A percentile compares a stretch with the other conserved stretches of the same genome.
Evolutionary conservation across 2,329 filamentous ascomycete genomes (phyloP).

Genomic region (Nakataea oryzae): DNA sequence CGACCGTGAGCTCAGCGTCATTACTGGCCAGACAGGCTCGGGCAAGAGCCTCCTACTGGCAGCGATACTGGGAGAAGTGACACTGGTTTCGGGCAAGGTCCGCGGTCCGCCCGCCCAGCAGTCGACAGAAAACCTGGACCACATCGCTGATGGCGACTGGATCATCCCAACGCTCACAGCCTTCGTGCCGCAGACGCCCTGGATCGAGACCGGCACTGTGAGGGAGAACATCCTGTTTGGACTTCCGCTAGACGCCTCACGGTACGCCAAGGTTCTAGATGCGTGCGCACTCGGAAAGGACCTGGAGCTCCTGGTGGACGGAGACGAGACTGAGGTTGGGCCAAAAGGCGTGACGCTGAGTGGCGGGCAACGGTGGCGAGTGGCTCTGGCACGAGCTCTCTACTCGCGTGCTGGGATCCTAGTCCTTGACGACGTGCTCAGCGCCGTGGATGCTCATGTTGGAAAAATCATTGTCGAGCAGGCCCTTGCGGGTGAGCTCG

Average conservation of each 20-base stretch:
- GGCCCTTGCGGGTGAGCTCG: slow-evolving; percentile 40
- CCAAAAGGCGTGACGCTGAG: slow-evolving; percentile 30
- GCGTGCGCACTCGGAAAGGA: slow-evolving; percentile 33
- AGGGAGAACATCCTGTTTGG: slow-evolving; percentile 35
- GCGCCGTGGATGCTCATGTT: slow-evolving; percentile 34
- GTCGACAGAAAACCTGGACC: slow-evolving; percentile 10
- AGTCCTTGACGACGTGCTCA: slow-evolving; percentile 38
- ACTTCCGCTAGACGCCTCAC: slow-evolving; percentile 22
- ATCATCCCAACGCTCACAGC: slow-evolving; percentile 26
- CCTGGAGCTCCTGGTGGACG: slow-evolving; percentile 27
- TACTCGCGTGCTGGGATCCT: slow-evolving; percentile 32
- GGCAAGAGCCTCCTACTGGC: slow-evolving; percentile 28
- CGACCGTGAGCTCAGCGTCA: slow-evolving; percentile 20
- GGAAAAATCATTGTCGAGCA: slow-evolving; percentile 37
- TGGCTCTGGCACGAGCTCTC: slow-evolving; percentile 32
- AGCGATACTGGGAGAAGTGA: slow-evolving; percentile 27
- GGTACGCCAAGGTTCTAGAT: slow-evolving; percentile 34
- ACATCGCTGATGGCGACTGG: slow-evolving; percentile 18
- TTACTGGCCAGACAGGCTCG: slow-evolving; percentile 26
- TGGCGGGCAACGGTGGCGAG: slow-evolving; percentile 34
- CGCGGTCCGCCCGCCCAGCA: slow-evolving; percentile 15
- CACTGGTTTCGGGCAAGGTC: slow-evolving; percentile 21
- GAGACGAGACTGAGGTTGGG: slow-evolving; percentile 32
- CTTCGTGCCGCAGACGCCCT: slow-evolving; percentile 35
- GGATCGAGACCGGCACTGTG: slow-evolving; percentile 34